A percentile compares a stretch with the other conserved stretches of the same genome.
Conservation (phyloP, 805 yeast genomes). For the Candida takata region DNA sequence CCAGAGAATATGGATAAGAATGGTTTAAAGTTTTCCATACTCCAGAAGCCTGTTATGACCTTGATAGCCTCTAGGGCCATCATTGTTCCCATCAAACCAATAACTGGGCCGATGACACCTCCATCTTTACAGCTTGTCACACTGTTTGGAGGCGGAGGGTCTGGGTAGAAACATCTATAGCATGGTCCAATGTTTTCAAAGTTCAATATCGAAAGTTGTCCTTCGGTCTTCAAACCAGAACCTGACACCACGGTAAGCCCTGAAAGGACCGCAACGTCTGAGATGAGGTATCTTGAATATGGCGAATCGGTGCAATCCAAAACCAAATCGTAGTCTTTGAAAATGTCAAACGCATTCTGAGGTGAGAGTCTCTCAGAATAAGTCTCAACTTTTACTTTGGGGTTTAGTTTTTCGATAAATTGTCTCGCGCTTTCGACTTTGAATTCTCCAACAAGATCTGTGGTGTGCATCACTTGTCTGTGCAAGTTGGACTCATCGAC, state of each 20-base stretch:
- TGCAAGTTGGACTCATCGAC: slow-evolving; percentile 86
- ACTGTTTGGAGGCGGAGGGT: slow-evolving; percentile 78
- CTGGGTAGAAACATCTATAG: slow-evolving; percentile 88
- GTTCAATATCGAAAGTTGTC: slow-evolving; percentile 77
- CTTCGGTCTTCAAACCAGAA: slow-evolving; percentile 86
- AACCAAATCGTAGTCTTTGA: slow-evolving; percentile 63
- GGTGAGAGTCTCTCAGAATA: slow-evolving; percentile 45
- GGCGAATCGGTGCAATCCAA: slow-evolving; percentile 96
- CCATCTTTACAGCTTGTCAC: slow-evolving; percentile 88
- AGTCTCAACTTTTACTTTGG: slow-evolving; percentile 49
- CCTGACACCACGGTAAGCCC: slow-evolving; percentile 80
- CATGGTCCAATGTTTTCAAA: slow-evolving; percentile 73
- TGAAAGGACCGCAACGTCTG: slow-evolving; percentile 70
- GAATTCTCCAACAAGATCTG: slow-evolving; percentile 54
- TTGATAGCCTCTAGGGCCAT: slow-evolving; percentile 89
- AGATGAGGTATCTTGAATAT: slow-evolving; percentile 73
- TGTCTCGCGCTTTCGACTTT: slow-evolving; percentile 77
- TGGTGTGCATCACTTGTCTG: slow-evolving; percentile 77
- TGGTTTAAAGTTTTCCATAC: slow-evolving; percentile 50
- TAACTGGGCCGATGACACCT: slow-evolving; percentile 94
- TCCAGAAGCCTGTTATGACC: slow-evolving; percentile 52
- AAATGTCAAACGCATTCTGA: slow-evolving; percentile 55
- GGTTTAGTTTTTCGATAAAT: slow-evolving; percentile 53
- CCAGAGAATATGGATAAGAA: slow-evolving; percentile 64
- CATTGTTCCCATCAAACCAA: slow-evolving; percentile 81